phyloP scores from a whole-genome alignment of 1,139 yeast genomes.

The Yamadazyma atlantica region DNA sequence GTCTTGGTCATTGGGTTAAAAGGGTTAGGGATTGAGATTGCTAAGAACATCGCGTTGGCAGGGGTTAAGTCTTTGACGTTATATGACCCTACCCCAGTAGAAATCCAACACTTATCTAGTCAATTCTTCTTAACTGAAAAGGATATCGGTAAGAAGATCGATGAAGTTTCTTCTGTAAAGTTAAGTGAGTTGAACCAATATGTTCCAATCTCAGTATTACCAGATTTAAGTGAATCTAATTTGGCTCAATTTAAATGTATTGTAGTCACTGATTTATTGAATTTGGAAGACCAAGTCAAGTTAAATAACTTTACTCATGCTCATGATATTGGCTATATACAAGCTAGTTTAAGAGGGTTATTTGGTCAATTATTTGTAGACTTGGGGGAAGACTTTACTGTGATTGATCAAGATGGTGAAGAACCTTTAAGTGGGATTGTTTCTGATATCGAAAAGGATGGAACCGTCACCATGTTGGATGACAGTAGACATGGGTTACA shows the following conservation, averaged over 20 bases:
- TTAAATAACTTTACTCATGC: conserved; percentile 76
- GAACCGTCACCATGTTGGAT: conserved; percentile 89
- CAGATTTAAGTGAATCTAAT: conserved; percentile 48
- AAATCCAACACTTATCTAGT: conserved; percentile 73
- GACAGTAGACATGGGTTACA: conserved; percentile 92
- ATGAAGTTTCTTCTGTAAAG: conserved; percentile 60
- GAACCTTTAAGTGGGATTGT: conserved; percentile 87
- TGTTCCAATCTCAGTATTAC: conserved; percentile 78
- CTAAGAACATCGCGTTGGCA: conserved; percentile 93
- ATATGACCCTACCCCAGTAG: conserved; percentile 75
- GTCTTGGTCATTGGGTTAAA: conserved; percentile 84
- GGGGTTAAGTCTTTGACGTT: conserved; percentile 93
- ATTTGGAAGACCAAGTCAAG: conserved; percentile 71
- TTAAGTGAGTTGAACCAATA: conserved; percentile 84
- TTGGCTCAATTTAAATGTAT: conserved; percentile 72
- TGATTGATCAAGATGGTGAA: conserved; percentile 87
- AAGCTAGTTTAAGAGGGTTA: conserved; percentile 82
- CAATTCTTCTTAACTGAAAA: conserved; percentile 76
- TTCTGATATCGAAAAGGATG: conserved; percentile 83
- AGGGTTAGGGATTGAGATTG: conserved; percentile 94
- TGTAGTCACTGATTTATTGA: conserved; percentile 69
- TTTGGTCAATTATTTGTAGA: conserved; percentile 91
- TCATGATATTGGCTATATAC: conserved; percentile 72
- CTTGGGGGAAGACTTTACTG: conserved; percentile 77
- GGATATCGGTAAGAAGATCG: conserved; percentile 82